Evolutionary conservation across 164 flowering plant genomes (phyloP).

Genomic region (Annona squamosa): DNA sequence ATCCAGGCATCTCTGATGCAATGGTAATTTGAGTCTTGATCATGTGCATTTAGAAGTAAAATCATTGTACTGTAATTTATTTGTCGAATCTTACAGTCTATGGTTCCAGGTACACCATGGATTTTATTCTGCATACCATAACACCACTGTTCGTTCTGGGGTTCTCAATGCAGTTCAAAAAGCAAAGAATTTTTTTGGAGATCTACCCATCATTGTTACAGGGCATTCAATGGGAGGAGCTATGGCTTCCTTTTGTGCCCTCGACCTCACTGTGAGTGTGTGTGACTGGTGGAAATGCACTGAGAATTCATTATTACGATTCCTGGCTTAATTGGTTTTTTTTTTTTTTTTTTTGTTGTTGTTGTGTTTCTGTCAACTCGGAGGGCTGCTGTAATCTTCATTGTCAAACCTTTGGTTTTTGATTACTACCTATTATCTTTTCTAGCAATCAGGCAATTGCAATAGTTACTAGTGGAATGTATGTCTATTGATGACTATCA

Average conservation of each 20-base stretch:
- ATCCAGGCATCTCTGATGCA: conserved; percentile 87
- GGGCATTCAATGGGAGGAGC: conserved; percentile 99
- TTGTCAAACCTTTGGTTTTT: no score
- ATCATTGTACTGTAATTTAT: not conserved
- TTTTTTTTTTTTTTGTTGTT: no score
- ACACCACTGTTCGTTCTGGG: conserved; percentile 72
- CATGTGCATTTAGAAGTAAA: not conserved
- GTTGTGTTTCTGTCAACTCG: not conserved
- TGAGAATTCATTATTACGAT: not conserved
- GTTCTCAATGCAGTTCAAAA: conserved; percentile 56
- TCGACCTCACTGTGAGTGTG: conserved; percentile 63
- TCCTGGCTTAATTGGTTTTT: not conserved
- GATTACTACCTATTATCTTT: no score
- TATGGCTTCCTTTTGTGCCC: conserved; percentile 91
- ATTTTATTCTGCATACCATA: conserved; percentile 87
- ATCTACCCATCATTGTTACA: conserved; percentile 62
- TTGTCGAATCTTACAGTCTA: not conserved
- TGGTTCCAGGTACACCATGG: conserved; percentile 89
- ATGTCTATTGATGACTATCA: no score
- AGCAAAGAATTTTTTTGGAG: conserved; percentile 62
- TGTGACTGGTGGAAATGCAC: not conserved
- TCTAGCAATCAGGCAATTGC: no score
- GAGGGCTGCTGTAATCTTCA: no score
- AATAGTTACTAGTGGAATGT: no score
- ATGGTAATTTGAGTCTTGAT: conserved; percentile 42